Evolutionary conservation across 306 rosid species (phyloP).

Genomic region (Fagus sylvatica): DNA sequence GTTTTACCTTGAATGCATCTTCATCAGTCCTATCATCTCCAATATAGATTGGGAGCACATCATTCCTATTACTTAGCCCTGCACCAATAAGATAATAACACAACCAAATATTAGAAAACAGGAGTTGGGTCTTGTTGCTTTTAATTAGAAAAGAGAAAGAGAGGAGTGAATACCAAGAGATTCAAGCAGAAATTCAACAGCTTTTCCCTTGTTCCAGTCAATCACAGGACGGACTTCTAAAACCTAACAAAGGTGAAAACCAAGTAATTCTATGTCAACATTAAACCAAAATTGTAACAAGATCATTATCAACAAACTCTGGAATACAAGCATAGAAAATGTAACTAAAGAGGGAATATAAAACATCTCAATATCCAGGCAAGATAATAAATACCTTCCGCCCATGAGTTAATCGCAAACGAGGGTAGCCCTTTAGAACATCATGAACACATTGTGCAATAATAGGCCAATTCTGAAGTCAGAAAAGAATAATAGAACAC

Average conservation of each 20-base stretch:
- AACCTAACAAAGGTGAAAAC: constrained; percentile 47
- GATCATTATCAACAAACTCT: not conserved
- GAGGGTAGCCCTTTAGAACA: constrained; percentile 69
- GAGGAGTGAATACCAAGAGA: constrained; percentile 60
- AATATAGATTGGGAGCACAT: constrained; percentile 79
- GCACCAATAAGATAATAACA: constrained; percentile 17
- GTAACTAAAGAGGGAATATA: not conserved
- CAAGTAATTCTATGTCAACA: not conserved
- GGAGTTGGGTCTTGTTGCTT: not conserved
- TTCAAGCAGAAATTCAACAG: constrained; percentile 87
- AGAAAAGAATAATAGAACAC: not conserved
- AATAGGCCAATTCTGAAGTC: constrained; percentile 73
- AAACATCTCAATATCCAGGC: not conserved
- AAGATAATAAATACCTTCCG: constrained; percentile 58
- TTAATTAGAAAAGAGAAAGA: not conserved
- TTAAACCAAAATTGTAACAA: not conserved
- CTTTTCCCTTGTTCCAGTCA: constrained; percentile 98
- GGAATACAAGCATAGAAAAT: not conserved
- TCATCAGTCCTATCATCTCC: constrained; percentile 94
- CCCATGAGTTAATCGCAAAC: constrained; percentile 81
- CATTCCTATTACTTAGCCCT: constrained; percentile 59
- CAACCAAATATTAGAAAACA: not conserved
- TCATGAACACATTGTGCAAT: constrained; percentile 88
- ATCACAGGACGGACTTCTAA: constrained; percentile 94
- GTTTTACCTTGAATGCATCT: constrained; percentile 88